Base-by-base conservation (phyloP, 371 early-diverging fungal genomes). In the Mortierella sp. region DNA sequence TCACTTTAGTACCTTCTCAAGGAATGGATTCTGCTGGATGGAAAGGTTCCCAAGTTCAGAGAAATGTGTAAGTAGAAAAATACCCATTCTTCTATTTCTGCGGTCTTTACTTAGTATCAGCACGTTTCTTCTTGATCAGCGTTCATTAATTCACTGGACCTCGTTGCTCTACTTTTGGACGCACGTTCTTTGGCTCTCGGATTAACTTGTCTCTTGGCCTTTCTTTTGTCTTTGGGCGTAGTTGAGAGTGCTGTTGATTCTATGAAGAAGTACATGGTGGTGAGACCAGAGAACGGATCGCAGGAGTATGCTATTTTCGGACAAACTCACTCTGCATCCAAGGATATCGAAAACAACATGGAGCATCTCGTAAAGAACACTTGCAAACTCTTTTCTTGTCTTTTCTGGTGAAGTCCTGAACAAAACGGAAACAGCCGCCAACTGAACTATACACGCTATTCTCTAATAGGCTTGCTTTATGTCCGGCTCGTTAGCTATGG, bases 401-500 rank as follows among this genome's bases (percentile, higher is more conserved):
- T 5, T 5, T 4, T 9, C 44, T 68, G 38, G 24, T 11, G 19
- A 7, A 63, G 34, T 19, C 4, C 0, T 16, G 13, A 7, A 42
- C 24, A 38, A 68, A 68, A 24, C 28, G 31, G 31, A 68, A 34
- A 21, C 34, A 38, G 8, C 42, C 21, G 38, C 65, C 38, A 24
- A 68, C 38, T 14, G 24, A 68, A 10, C 68, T 65, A 24, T 11
- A 19, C 50, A n/a, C n/a, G n/a, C n/a, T n/a, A n/a, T 73, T n/a
- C 28, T 3, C 13, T 26, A 8, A 16, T 86, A 91, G 89, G 89
- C 91, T 0, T 94, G 95, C 77, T 95, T 94, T 80, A 92, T 93
- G 24, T 94, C 93, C 16, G 95, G 95, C 31, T 94, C 95, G 91
- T 83, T 96, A 48, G 92, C 93, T 0, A 88, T 94, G 47, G 95